Evolutionary conservation across 257 asterid genomes (phyloP).

Genomic region (Solanum chaucha): DNA sequence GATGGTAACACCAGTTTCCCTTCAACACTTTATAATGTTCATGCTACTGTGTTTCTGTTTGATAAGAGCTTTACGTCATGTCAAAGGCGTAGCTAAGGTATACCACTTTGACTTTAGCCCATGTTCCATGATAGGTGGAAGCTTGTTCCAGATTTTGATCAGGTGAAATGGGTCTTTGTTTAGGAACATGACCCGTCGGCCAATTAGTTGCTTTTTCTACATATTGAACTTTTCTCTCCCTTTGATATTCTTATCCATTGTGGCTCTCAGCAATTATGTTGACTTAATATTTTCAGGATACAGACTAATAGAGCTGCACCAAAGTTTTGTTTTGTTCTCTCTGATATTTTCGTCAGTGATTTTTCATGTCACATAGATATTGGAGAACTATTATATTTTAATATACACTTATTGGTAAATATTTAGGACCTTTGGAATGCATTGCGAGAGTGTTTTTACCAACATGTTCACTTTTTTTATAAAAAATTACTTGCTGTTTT

Average conservation of each 20-base stretch:
- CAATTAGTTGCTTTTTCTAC: not conserved
- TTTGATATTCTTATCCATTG: not conserved
- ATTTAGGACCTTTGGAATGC: not conserved
- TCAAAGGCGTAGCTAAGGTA: not conserved
- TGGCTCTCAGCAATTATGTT: not conserved
- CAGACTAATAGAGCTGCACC: not conserved
- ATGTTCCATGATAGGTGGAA: not conserved
- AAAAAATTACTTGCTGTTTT: not conserved
- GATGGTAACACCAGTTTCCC: conserved; percentile 42
- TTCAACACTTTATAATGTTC: not conserved
- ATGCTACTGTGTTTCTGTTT: not conserved
- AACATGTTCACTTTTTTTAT: not conserved
- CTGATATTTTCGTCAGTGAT: not conserved
- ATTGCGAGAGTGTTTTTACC: not conserved
- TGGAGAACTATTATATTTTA: not conserved
- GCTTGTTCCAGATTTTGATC: not conserved
- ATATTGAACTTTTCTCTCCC: not conserved
- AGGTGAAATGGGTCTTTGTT: not conserved
- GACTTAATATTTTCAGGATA: not conserved
- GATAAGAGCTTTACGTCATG: not conserved
- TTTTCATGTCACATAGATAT: not conserved
- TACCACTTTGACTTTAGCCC: not conserved
- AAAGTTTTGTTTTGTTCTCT: not conserved
- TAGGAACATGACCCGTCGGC: not conserved
- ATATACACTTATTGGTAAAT: not conserved